Evolutionary conservation across 2,329 filamentous ascomycete genomes (phyloP), one percentile per base, ranked within the genome.

Genomic region (Didymella sp.): DNA sequence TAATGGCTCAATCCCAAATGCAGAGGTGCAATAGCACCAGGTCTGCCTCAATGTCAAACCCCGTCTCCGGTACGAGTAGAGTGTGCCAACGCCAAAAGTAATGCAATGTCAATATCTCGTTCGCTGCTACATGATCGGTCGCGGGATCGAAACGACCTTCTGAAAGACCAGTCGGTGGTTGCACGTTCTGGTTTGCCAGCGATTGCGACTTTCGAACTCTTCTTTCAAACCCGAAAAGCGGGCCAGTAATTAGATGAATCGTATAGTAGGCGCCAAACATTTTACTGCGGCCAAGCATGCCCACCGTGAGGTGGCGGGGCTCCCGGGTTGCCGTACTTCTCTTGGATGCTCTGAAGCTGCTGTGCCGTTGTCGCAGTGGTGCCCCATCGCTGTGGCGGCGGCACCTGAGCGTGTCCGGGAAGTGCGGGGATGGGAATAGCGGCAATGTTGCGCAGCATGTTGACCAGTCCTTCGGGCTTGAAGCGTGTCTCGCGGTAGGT

Each of bases 401-500:
- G 24, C 17, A 21, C 50, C 25, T 52, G 47, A 13, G 45, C 50
- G 21, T 46, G 44, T 46, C 27, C 60, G 9, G 58, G 44, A 19
- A 55, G 60, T 2, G 58, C 43, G 31, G 68, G 64, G 17, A 63
- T 42, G 1, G 67, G 58, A 13, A 71, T 66, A 8, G 60, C 53
- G 1, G 63, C 47, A 4, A 69, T 64, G 51, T 86, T 83, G 28
- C 87, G 84, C 21, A 99, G 80, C 37, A 97, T 80, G 28, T 86
- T 84, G 6, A 95, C 88, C 78, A 97, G 81, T 56, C 84, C 87
- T 30, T 86, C 80, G 0, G 92, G 79, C 61, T 85, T 89, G 67
- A 96, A 89, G 11, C 87, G 84, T 35, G 86, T 84, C 19, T 86
- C 85, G 50, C 87, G 86, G 76, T 96, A 97, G 7, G 85, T 82